Percentiles rank a stretch among this genome's conserved stretches.
phyloP scores from a whole-genome alignment of 345 rosid species.

The Barbarea vulgaris region DNA sequence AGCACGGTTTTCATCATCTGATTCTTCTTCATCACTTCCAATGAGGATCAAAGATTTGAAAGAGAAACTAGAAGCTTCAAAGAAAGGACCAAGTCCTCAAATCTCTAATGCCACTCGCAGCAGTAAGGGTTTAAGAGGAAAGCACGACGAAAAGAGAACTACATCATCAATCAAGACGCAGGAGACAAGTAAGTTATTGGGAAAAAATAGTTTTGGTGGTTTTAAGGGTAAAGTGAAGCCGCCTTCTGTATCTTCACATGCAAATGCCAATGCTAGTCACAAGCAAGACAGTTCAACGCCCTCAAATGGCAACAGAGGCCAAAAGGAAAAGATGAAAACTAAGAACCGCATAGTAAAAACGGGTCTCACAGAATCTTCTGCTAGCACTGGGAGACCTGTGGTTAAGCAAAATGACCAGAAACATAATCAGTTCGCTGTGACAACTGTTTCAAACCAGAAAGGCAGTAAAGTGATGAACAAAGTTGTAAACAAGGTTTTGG shows the following conservation, averaged over 20 bases:
- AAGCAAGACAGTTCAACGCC: conserved; percentile 48
- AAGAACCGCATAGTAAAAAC: conserved; percentile 34
- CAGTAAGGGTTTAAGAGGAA: conserved; percentile 23
- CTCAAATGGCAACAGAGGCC: conserved; percentile 31
- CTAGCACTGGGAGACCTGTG: conserved; percentile 43
- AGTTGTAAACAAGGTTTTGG: conserved; percentile 43
- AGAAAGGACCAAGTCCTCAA: conserved; percentile 48
- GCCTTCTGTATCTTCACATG: conserved; percentile 44
- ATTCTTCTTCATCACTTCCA: conserved; percentile 54
- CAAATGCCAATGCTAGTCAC: conserved; percentile 46
- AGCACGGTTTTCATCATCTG: conserved; percentile 43
- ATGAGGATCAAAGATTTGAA: conserved; percentile 72
- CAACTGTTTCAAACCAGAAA: conserved; percentile 48
- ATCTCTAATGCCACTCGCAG: conserved; percentile 28
- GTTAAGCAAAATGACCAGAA: conserved; percentile 72
- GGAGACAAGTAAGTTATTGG: conserved; percentile 35
- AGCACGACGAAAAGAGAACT: conserved; percentile 24
- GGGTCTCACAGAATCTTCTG: conserved; percentile 46
- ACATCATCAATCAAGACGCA: conserved; percentile 1
- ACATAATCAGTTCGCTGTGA: conserved; percentile 49
- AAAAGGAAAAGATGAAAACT: conserved; percentile 47
- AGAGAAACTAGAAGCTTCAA: conserved; percentile 72
- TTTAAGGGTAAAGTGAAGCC: conserved; percentile 52
- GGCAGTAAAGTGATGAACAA: conserved; percentile 43
- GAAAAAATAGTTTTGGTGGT: conserved; percentile 41